Evolutionary conservation across 805 yeast genomes (phyloP).

Genomic region (Danielia reshetovae): DNA sequence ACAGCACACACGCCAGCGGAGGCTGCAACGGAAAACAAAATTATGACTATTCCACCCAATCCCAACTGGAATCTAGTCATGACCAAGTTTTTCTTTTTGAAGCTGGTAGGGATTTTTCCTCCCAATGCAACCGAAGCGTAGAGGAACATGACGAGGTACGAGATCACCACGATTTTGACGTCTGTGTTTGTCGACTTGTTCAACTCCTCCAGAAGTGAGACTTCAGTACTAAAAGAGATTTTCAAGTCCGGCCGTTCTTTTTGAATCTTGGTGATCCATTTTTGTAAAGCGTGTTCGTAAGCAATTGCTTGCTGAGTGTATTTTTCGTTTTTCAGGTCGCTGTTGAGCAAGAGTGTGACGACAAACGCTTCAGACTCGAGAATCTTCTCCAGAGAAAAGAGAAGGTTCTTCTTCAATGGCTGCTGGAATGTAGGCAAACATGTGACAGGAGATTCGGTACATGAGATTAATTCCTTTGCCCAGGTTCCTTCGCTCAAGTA

Average conservation of each 20-base stretch:
- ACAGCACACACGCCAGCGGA: conserved; percentile 79
- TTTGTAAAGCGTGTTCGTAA: conserved; percentile 75
- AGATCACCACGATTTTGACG: conserved; percentile 59
- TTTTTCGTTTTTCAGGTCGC: conserved; percentile 38
- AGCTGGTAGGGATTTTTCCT: conserved; percentile 44
- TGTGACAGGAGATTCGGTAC: conserved; percentile 79
- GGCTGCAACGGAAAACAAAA: conserved; percentile 72
- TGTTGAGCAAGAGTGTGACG: conserved; percentile 66
- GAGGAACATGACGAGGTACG: conserved; percentile 81
- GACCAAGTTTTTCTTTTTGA: conserved; percentile 28
- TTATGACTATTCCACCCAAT: conserved; percentile 77
- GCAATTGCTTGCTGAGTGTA: conserved; percentile 37
- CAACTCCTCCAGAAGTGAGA: conserved; percentile 79
- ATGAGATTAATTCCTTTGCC: conserved; percentile 49
- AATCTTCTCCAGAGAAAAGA: conserved; percentile 54
- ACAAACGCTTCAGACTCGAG: conserved; percentile 68
- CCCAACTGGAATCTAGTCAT: conserved; percentile 73
- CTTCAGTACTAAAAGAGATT: conserved; percentile 75
- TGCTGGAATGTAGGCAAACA: conserved; percentile 91
- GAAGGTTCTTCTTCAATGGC: conserved; percentile 68
- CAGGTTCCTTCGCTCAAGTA: conserved; percentile 51
- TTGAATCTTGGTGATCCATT: conserved; percentile 42
- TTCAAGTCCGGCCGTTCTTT: conserved; percentile 55
- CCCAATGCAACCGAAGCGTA: conserved; percentile 84
- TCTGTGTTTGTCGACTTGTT: conserved; percentile 81